These are phyloP conservation scores for Dactylonectria estremocensis DNA, from an alignment of 2,329 filamentous ascomycete species.

Conservation along the genomic window DNA sequence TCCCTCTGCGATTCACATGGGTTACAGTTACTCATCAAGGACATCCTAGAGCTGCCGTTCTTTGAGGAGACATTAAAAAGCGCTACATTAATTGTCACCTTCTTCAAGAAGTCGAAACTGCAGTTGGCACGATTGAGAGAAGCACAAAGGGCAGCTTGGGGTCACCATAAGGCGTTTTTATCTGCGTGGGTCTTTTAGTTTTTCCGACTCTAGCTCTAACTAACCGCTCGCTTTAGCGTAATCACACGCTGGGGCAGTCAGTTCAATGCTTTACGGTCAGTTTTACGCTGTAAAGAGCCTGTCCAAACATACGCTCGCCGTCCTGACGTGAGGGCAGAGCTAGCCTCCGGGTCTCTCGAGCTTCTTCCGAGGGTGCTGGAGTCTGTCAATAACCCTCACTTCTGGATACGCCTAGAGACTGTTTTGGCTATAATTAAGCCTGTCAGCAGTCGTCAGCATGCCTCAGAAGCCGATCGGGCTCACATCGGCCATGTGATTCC, in stretches of 20 bases:
- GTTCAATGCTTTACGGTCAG: too few relatives aligned
- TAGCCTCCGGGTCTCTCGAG: too few relatives aligned
- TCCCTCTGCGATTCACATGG: slow-evolving; percentile 1
- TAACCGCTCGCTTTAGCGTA: too few relatives aligned
- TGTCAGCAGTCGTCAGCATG: slow-evolving; percentile 4
- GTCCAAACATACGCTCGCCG: too few relatives aligned
- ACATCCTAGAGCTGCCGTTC: neutral
- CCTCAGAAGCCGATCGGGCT: slow-evolving; percentile 11
- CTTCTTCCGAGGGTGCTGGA: neutral
- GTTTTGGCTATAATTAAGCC: slow-evolving; percentile 18
- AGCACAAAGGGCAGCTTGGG: neutral
- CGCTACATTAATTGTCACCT: neutral
- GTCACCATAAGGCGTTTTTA: neutral
- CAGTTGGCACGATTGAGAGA: slow-evolving; percentile 1
- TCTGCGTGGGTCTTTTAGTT: neutral
- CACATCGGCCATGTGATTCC: too few relatives aligned
- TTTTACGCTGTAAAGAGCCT: too few relatives aligned
- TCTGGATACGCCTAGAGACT: slow-evolving; percentile 17
- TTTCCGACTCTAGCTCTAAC: neutral
- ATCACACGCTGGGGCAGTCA: too few relatives aligned
- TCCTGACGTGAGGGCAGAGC: too few relatives aligned
- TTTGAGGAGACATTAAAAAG: neutral
- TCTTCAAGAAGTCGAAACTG: slow-evolving; percentile 1
- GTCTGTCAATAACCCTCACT: slow-evolving; percentile 11
- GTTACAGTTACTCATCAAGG: neutral